These are phyloP conservation scores for Exutisphaerella laricina DNA, from an alignment of 2,329 filamentous ascomycete species.

Conservation along the genomic window DNA sequence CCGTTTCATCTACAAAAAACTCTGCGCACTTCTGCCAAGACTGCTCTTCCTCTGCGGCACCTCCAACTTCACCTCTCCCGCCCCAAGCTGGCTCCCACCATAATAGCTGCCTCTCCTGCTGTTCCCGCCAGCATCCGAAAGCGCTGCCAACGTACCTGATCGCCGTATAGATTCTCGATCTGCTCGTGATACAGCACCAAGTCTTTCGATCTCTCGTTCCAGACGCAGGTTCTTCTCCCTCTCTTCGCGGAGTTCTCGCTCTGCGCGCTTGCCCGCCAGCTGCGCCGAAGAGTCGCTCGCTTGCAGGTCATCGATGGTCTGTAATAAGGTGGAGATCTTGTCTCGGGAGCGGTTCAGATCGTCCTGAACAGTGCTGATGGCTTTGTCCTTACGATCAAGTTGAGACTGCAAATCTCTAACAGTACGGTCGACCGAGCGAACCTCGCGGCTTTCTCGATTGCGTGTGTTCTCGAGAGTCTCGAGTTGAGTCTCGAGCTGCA, in stretches of 20 bases:
- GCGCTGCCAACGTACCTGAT: conserved; percentile 30
- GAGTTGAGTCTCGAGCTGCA: conserved; percentile 55
- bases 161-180: conserved; percentile 48
- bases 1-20: conserved; percentile 44
- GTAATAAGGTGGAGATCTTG: conserved; percentile 81
- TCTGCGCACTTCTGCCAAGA: conserved; percentile 39
- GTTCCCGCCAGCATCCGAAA: conserved; percentile 39
- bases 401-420: conserved; percentile 91
- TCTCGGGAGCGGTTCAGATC: conserved; percentile 82
- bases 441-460: conserved; percentile 74
- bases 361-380: conserved; percentile 70
- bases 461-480: conserved; percentile 77
- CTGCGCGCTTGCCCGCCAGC: conserved; percentile 74
- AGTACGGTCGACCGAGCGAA: conserved; percentile 86
- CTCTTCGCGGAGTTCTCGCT: conserved; percentile 85
- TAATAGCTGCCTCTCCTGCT: conserved; percentile 33
- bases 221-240: conserved; percentile 72
- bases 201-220: conserved; percentile 74
- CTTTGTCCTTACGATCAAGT: conserved; percentile 88
- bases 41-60: conserved; percentile 40
- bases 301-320: conserved; percentile 90
- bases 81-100: conserved; percentile 19
- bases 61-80: conserved; percentile 33
- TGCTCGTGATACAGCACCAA: conserved; percentile 61
- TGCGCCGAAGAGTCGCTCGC: conserved; percentile 77